Percentiles rank a stretch among this genome's conserved stretches.
These are phyloP conservation scores for Diaporthe velutina DNA, from an alignment of 2,329 filamentous ascomycete genomes.

Conservation along the genomic window DNA sequence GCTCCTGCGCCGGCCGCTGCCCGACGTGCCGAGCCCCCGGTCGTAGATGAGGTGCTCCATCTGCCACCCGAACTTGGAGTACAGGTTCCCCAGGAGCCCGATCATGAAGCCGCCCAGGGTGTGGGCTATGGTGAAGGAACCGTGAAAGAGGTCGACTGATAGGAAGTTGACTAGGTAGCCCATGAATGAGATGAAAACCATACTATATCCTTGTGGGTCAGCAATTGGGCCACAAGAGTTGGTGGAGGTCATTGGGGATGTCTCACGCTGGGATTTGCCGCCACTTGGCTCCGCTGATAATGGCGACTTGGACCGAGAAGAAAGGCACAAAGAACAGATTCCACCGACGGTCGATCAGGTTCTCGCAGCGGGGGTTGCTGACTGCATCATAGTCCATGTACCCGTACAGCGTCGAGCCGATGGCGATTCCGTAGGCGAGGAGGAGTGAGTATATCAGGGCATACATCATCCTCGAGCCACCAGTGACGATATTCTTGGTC, in stretches of 20 bases:
- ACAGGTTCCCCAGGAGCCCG: constrained; percentile 5
- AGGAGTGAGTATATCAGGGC: constrained; percentile 12
- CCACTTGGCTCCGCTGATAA: constrained; percentile 7
- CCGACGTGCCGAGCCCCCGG: neutral
- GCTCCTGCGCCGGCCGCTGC: constrained; percentile 3
- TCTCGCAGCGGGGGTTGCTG: constrained; percentile 22
- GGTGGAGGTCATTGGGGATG: neutral
- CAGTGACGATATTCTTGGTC: constrained; percentile 19
- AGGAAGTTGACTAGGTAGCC: constrained; percentile 24
- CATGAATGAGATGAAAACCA: constrained; percentile 24
- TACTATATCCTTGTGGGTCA: neutral
- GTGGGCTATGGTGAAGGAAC: constrained; percentile 11
- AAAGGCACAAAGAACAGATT: constrained; percentile 17
- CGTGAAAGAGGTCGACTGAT: constrained; percentile 16
- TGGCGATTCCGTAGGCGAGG: constrained; percentile 16
- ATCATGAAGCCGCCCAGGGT: constrained; percentile 18
- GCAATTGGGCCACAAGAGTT: neutral
- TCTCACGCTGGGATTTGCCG: constrained; percentile 18
- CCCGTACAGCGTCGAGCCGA: constrained; percentile 7
- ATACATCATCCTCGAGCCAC: constrained; percentile 25
- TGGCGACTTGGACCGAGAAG: constrained; percentile 13
- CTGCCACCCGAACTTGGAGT: constrained; percentile 24
- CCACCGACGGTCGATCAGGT: constrained; percentile 5
- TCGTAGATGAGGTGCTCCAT: constrained; percentile 14
- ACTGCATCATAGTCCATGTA: constrained; percentile 21